Conservation (phyloP, 1,284 basidiomycete species). For the Ganoderma leucocontextum region DNA sequence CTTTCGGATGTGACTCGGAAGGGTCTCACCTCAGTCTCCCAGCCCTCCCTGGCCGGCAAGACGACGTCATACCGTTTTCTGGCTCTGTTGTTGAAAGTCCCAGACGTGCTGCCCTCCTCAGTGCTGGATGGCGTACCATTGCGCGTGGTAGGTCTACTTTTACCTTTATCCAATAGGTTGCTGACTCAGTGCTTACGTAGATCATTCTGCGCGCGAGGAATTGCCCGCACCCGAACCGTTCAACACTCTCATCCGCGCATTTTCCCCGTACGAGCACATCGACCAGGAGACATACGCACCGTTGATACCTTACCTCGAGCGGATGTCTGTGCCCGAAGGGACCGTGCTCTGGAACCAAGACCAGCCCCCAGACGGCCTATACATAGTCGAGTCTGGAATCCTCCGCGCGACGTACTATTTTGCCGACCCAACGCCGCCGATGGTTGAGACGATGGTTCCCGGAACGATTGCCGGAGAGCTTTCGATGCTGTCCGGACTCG, state of each 20-base stretch:
- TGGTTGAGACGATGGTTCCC: slow-evolving; percentile 92
- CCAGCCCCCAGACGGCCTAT: slow-evolving; percentile 83
- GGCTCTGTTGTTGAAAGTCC: slow-evolving; percentile 80
- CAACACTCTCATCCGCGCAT: slow-evolving; percentile 77
- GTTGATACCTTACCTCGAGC: slow-evolving; percentile 79
- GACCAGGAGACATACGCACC: slow-evolving; percentile 58
- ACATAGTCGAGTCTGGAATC: slow-evolving; percentile 87
- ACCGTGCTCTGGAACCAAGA: slow-evolving; percentile 80
- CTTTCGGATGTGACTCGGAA: background rate
- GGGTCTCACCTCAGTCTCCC: background rate
- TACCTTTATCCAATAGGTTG: background rate
- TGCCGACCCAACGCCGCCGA: slow-evolving; percentile 66
- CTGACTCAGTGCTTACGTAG: slow-evolving; percentile 18
- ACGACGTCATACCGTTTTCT: slow-evolving; percentile 54
- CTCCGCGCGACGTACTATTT: slow-evolving; percentile 85
- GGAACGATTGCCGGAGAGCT: slow-evolving; percentile 92
- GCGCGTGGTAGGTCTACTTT: slow-evolving; percentile 54
- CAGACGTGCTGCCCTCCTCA: slow-evolving; percentile 75
- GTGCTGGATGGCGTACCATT: slow-evolving; percentile 80
- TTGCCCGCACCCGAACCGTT: slow-evolving; percentile 56
- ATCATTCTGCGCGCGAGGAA: slow-evolving; percentile 37
- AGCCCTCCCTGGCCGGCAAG: slow-evolving; percentile 69
- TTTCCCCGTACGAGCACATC: slow-evolving; percentile 71
- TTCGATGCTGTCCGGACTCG: slow-evolving; percentile 77
- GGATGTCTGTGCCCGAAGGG: slow-evolving; percentile 64